Percentiles rank a stretch among this genome's conserved stretches.
Evolutionary conservation across 805 yeast species (phyloP).

Genomic region (Pichia phayaonensis): DNA sequence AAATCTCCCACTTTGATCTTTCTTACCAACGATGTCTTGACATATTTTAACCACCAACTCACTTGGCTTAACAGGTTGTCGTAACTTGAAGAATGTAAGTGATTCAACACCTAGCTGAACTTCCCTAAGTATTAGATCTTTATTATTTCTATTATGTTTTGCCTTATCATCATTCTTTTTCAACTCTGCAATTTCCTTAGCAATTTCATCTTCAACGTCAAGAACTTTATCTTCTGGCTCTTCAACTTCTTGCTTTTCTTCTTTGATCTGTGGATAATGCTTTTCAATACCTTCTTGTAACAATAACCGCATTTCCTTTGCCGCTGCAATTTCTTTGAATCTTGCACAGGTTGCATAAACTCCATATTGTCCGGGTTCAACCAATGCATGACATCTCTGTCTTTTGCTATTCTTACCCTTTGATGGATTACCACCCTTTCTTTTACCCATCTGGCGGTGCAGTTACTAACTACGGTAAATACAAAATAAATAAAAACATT

Average conservation of each 20-base stretch:
- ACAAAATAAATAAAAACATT: no score
- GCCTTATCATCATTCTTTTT: conserved; percentile 26
- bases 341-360: conserved; percentile 85
- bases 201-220: conserved; percentile 70
- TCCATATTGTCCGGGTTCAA: conserved; percentile 85
- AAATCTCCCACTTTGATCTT: conserved; percentile 55
- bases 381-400: conserved; percentile 38
- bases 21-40: conserved; percentile 44
- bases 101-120: conserved; percentile 72
- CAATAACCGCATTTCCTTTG: conserved; percentile 59
- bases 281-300: conserved; percentile 48
- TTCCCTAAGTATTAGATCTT: conserved; percentile 45
- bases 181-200: conserved; percentile 60
- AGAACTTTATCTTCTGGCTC: conserved; percentile 30
- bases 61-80: conserved; percentile 74
- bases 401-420: conserved; percentile 22
- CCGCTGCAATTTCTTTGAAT: conserved; percentile 68
- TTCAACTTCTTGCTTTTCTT: conserved; percentile 9
- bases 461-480: no score
- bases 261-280: conserved; percentile 32
- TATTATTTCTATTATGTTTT: conserved; percentile 29
- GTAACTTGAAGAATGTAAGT: conserved; percentile 74
- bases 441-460: conserved; percentile 20
- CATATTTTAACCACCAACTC: conserved; percentile 59
- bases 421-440: conserved; percentile 14